phyloP scores from a whole-genome alignment of 306 rosid species.

The Citrullus mucosospermus region DNA sequence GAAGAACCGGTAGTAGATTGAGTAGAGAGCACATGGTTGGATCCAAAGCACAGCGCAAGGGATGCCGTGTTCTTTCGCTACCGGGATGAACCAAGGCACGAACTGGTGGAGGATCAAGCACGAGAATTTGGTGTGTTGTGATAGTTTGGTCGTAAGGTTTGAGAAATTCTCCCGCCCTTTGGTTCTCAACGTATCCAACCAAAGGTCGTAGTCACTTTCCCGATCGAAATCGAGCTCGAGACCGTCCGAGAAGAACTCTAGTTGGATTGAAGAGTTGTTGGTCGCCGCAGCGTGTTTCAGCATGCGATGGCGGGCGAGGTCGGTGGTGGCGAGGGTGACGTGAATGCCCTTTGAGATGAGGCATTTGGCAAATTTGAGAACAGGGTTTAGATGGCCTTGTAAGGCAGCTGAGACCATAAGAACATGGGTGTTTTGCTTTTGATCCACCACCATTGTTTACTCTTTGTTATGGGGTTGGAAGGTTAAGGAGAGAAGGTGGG shows the following conservation, averaged over 20 bases:
- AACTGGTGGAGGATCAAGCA: conserved; percentile 36
- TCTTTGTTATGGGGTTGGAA: not conserved
- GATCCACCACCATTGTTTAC: not conserved
- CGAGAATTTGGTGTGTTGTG: conserved; percentile 5
- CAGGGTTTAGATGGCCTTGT: conserved; percentile 52
- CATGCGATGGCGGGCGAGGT: conserved; percentile 17
- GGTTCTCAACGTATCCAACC: conserved; percentile 5
- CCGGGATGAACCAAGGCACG: conserved; percentile 33
- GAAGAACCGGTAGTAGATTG: conserved; percentile 29
- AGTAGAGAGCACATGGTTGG: conserved; percentile 34
- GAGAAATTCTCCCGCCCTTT: conserved; percentile 23
- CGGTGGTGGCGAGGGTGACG: conserved; percentile 32
- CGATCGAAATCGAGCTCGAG: conserved; percentile 31
- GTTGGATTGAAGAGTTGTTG: not conserved
- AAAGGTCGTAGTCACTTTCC: not conserved
- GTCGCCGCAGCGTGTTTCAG: not conserved
- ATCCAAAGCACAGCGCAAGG: conserved; percentile 57
- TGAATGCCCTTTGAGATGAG: conserved; percentile 29
- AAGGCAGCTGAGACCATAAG: conserved; percentile 29
- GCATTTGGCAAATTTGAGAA: conserved; percentile 29
- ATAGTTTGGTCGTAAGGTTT: conserved; percentile 16
- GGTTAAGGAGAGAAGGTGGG: too few species aligned
- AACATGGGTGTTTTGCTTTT: conserved; percentile 4
- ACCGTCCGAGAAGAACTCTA: conserved; percentile 48
- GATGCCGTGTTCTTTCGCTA: conserved; percentile 10